Conservation (phyloP, 495 filamentous ascomycete species). For the Bryoglossum gracile region DNA sequence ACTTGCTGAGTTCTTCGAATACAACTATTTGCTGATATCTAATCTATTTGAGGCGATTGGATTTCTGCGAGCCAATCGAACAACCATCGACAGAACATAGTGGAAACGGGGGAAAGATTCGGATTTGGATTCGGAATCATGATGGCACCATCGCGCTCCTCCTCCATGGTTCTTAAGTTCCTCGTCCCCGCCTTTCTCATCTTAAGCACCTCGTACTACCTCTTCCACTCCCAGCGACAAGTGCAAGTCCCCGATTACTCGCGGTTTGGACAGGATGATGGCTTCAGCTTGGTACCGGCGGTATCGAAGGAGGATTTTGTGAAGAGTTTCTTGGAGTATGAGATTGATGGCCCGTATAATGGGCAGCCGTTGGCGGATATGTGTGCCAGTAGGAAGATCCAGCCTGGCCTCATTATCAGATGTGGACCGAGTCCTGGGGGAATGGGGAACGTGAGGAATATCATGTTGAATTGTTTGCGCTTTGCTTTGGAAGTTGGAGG, state of each 20-base stretch:
- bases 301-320: conserved; percentile 24
- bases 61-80: too few relatives aligned
- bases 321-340: conserved; percentile 22
- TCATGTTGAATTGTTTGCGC: conserved; percentile 37
- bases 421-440: conserved; percentile 28
- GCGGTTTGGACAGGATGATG: background rate
- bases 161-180: background rate
- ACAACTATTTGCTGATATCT: too few relatives aligned
- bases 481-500: conserved; percentile 44
- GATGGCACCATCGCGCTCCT: background rate
- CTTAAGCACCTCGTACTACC: background rate
- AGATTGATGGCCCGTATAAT: conserved; percentile 29
- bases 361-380: conserved; percentile 20
- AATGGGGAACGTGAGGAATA: conserved; percentile 27
- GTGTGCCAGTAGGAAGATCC: conserved; percentile 28
- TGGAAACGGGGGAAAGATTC: too few relatives aligned
- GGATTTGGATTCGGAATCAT: too few relatives aligned
- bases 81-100: too few relatives aligned
- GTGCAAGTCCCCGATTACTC: background rate
- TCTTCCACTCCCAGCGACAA: background rate
- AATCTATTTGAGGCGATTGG: too few relatives aligned
- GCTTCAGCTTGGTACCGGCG: background rate
- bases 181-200: background rate
- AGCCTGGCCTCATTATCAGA: conserved; percentile 24
- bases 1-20: too few relatives aligned